Base-by-base conservation (phyloP, 179 eudicot genomes). In the Silene coronaria region DNA sequence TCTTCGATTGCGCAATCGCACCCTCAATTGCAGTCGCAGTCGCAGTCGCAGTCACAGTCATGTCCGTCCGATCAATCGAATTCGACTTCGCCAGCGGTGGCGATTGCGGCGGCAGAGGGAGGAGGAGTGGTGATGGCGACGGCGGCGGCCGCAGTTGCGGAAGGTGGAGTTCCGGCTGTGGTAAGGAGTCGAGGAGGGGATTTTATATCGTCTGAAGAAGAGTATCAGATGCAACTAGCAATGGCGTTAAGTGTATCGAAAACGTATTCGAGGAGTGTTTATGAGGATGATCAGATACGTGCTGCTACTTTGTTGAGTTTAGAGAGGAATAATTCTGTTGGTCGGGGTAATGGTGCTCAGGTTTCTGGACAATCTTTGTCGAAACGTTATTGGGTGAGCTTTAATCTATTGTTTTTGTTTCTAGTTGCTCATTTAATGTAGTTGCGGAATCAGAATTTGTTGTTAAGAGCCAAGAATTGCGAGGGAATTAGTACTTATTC, bases 151-250 rank as follows among this genome's bases (percentile, higher is more conserved):
- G 48, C 70, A 68, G 14, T 3, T 22, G 60, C 8, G 45, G 45
- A 38, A 8, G 57, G 57, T 0, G 57, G 57, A 51, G 57, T 51
- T 14, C 5, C 19, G 32, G 64, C 30, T 78, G 42, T 27, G 53
- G 75, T 26, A 22, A 68, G 64, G 64, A 73, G 34, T 34, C 28
- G 89, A 75, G 80, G 98, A 0, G 78, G 90, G 53, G 91, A 91
- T 78, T 89, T 83, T 70, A 70, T 70, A 26, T 80, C 89, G 17
- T 89, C 99, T 8, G 99, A 95, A 77, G 99, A 95, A 84, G 99
- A 95, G 69, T 95, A 89, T 61, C 97, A 91, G 86, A 86, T 96
- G 70, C 99, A 96, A 79, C 84, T 96, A 48, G 99, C 99, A 79
- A 80, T 96, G 75, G 99, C 99, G n/a, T 82, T 96, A 12, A 96